Evolutionary conservation across 257 asterid genomes (phyloP).

Genomic region (Linaria vulgaris): DNA sequence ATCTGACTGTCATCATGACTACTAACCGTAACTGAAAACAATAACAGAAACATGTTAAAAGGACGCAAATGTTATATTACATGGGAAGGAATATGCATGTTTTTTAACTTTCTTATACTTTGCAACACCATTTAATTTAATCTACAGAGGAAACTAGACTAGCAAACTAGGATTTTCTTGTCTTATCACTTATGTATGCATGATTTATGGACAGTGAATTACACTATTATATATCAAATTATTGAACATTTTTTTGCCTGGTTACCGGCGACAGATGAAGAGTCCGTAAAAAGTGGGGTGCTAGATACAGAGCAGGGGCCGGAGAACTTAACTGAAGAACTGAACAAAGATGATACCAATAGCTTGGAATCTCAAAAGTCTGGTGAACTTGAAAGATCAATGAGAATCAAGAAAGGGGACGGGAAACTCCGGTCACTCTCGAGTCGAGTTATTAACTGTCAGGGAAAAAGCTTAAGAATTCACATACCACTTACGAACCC

Average conservation of each 20-base stretch:
- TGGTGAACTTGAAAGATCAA: conserved; percentile 40
- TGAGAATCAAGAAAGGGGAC: conserved; percentile 46
- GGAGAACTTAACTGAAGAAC: conserved; percentile 39
- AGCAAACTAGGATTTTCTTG: too few species aligned
- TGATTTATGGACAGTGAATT: background rate
- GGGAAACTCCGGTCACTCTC: conserved; percentile 44
- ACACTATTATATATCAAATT: too few species aligned
- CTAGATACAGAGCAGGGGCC: conserved; percentile 46
- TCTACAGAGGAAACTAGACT: too few species aligned
- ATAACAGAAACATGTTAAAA: too few species aligned
- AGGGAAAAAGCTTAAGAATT: conserved; percentile 62
- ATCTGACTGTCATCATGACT: too few species aligned
- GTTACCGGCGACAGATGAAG: conserved; percentile 60
- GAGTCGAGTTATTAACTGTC: conserved; percentile 42
- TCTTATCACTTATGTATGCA: background rate
- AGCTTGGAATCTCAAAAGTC: conserved; percentile 39
- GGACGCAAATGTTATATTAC: too few species aligned
- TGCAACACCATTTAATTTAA: too few species aligned
- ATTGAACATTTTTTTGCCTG: background rate
- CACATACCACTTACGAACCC: conserved; percentile 87
- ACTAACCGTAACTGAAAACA: too few species aligned
- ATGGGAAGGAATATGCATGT: too few species aligned
- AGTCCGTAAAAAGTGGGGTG: conserved; percentile 36
- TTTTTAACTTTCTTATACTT: too few species aligned
- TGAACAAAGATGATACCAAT: conserved; percentile 27